phyloP scores from a whole-genome alignment of 768 basidiomycete genomes.

The Tephrocybe rancida region DNA sequence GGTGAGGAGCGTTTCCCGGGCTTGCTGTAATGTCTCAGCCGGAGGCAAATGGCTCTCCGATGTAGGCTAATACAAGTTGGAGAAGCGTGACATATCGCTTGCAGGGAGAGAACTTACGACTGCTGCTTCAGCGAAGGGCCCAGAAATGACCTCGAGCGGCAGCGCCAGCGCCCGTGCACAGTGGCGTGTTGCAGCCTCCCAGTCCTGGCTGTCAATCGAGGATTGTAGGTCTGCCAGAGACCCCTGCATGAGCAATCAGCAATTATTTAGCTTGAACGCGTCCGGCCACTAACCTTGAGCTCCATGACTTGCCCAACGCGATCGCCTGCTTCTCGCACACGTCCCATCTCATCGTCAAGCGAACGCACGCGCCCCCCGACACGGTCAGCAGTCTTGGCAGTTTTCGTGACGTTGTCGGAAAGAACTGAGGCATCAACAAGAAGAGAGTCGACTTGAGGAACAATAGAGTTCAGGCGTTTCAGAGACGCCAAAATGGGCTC shows the following conservation, averaged over 20 bases:
- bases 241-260: constrained; percentile 28
- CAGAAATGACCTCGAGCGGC: constrained; percentile 74
- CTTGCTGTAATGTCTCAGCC: constrained; percentile 73
- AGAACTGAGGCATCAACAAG: constrained; percentile 58
- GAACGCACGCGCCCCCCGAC: constrained; percentile 90
- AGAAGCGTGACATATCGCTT: constrained; percentile 1
- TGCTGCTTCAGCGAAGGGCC: constrained; percentile 82
- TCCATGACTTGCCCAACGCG: constrained; percentile 93
- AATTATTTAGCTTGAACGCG: background rate
- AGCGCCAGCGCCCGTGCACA: constrained; percentile 91
- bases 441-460: constrained; percentile 65
- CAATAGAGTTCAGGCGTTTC: constrained; percentile 58
- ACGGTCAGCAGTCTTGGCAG: constrained; percentile 79
- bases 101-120: constrained; percentile 61
- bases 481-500: constrained; percentile 69
- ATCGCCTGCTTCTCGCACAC: constrained; percentile 89
- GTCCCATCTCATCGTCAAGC: constrained; percentile 91
- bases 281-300: constrained; percentile 70
- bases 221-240: constrained; percentile 53
- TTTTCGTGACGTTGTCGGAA: constrained; percentile 61
- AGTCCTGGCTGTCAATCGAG: constrained; percentile 86
- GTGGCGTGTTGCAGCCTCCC: constrained; percentile 93
- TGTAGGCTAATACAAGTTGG: constrained; percentile 67
- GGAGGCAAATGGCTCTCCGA: constrained; percentile 87
- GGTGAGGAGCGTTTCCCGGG: constrained; percentile 72